Evolutionary conservation across 495 filamentous ascomycete genomes (phyloP).

Genomic region (Penicillium bovifimosum): DNA sequence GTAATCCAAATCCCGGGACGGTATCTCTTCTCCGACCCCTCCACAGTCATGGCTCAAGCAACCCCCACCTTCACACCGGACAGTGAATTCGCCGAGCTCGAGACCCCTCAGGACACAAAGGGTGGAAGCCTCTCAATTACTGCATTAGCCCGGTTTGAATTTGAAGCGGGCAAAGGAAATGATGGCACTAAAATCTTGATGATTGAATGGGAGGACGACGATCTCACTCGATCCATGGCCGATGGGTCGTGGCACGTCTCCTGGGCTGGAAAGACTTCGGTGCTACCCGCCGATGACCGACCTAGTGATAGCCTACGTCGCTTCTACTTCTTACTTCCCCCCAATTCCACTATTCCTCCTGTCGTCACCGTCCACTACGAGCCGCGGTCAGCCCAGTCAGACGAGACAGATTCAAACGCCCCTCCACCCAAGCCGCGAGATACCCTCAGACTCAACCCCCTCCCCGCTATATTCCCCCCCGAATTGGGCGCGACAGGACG

Average conservation of each 20-base stretch:
- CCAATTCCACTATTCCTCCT: slow-evolving; percentile 59
- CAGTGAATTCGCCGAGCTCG: slow-evolving; percentile 30
- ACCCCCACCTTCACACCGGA: slow-evolving; percentile 34
- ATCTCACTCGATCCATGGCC: slow-evolving; percentile 29
- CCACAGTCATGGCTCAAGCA: slow-evolving; percentile 15
- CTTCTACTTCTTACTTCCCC: slow-evolving; percentile 69
- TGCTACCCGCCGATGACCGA: slow-evolving; percentile 59
- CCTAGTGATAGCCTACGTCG: slow-evolving; percentile 52
- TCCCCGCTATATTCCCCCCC: slow-evolving; percentile 76
- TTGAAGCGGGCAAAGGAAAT: slow-evolving; percentile 67
- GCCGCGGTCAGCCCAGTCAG: slow-evolving; percentile 20
- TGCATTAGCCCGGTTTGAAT: slow-evolving; percentile 77
- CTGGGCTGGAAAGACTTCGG: slow-evolving; percentile 67
- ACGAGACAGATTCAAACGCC: neutral
- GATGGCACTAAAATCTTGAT: slow-evolving; percentile 82
- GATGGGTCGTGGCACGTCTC: slow-evolving; percentile 60
- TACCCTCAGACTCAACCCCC: slow-evolving; percentile 55
- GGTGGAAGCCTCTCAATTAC: slow-evolving; percentile 31
- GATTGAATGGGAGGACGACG: slow-evolving; percentile 73
- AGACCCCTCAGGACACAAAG: slow-evolving; percentile 23
- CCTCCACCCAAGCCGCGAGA: slow-evolving; percentile 13
- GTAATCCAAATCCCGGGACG: neutral
- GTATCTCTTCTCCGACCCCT: neutral
- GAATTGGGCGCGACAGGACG: slow-evolving; percentile 59
- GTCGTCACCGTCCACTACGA: slow-evolving; percentile 58